Base-by-base conservation (phyloP, 306 rosid species). In the Prosopis cineraria region DNA sequence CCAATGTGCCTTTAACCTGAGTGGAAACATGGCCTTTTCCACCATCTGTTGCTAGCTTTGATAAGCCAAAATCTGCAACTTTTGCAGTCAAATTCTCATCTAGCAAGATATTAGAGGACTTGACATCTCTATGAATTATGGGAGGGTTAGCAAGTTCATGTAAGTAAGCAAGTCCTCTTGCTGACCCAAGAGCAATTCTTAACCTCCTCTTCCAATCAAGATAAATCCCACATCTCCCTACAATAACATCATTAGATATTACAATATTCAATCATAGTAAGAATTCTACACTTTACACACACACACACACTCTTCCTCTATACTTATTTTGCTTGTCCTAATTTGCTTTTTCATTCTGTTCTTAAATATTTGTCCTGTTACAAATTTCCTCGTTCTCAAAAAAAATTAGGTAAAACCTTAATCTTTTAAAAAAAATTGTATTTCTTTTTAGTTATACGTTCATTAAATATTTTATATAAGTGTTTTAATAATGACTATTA, bases 111-210 rank as follows among this genome's bases (percentile, higher is more conserved):
- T 95, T 95, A 53, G 90, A 76, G 3, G 98, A 88, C 83, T 95
- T 95, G 53, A 95, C 89, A 78, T 95, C 98, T 82, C 98, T 84
- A 70, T 95, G 98, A 76, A 95, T 95, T 66, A 95, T 95, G 40
- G 98, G 97, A 81, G 98, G 98, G 76, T 91, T 89, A 40, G 98
- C 98, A 68, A 92, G 98, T 79, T 95, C 98, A 44, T 95, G 98
- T 11, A 92, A 85, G 79, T 95, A 95, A 58, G 98, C 86, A n/a
- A 95, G 90, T 81, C 98, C 98, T 89, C 98, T 87, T 0, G 97
- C 97, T 3, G 97, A 95, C 73, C 98, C 98, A 62, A 95, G 97
- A 43, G 98, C 93, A 43, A 92, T 53, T 7, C 97, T 94, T 33
- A 95, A 95, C 75, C 98, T 89, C 83, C 97, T 91, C 86, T 95